phyloP scores from a whole-genome alignment of 129 eudicot species.

The Ambrosia artemisiifolia region DNA sequence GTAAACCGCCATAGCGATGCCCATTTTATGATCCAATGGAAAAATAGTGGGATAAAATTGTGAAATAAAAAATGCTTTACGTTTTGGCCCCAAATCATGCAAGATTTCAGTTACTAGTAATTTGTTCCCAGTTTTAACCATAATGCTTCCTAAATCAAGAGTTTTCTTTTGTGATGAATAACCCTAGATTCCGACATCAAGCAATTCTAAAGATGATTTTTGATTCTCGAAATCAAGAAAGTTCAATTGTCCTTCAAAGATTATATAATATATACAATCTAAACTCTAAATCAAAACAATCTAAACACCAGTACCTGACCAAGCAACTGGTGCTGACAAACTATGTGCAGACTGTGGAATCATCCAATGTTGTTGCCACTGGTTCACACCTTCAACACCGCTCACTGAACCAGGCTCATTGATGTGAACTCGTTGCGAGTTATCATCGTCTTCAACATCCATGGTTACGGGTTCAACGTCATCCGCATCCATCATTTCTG shows the following conservation, averaged over 20 bases:
- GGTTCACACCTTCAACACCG: conserved; percentile 36
- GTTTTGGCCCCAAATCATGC: background rate
- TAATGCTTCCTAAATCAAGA: background rate
- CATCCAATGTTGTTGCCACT: conserved; percentile 78
- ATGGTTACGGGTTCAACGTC: conserved; percentile 30
- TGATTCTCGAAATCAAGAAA: conserved; percentile 10
- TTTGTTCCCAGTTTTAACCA: background rate
- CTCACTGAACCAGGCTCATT: conserved; percentile 19
- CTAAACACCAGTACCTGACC: conserved; percentile 41
- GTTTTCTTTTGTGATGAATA: background rate
- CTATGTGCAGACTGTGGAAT: conserved; percentile 52
- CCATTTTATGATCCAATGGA: too few species aligned
- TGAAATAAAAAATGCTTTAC: too few species aligned
- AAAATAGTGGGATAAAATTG: too few species aligned
- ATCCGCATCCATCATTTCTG: conserved; percentile 61
- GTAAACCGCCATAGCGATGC: too few species aligned
- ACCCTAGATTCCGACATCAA: background rate
- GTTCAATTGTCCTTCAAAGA: conserved; percentile 3
- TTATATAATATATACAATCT: background rate
- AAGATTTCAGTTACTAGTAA: background rate
- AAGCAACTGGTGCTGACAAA: conserved; percentile 53
- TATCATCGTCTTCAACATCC: conserved; percentile 63
- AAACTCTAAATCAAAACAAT: background rate
- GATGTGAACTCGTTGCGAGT: conserved; percentile 16
- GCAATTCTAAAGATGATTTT: conserved; percentile 3